Conservation (phyloP, 345 rosid genomes). For the Euphorbia lathyris region DNA sequence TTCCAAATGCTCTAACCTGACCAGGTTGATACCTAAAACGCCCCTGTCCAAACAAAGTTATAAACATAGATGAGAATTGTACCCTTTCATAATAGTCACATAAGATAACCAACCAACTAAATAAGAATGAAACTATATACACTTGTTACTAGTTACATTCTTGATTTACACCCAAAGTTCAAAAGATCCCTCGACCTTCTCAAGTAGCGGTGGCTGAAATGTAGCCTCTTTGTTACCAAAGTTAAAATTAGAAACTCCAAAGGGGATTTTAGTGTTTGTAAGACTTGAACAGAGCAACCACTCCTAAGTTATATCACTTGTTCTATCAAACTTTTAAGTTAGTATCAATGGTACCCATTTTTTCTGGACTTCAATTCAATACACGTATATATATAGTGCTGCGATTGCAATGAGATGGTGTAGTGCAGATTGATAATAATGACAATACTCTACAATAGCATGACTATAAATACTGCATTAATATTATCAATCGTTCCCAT, state of each 20-base stretch:
- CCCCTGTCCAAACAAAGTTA: conserved; percentile 50
- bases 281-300: neutral
- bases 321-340: neutral
- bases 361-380: neutral
- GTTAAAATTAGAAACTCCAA: neutral
- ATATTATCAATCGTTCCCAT: neutral
- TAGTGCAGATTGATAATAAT: neutral
- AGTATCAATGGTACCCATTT: neutral
- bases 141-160: neutral
- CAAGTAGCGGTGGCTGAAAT: neutral
- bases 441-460: neutral
- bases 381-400: neutral
- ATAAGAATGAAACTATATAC: neutral
- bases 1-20: conserved; percentile 89
- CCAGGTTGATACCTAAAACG: conserved; percentile 89
- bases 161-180: neutral
- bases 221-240: neutral
- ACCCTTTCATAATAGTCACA: neutral
- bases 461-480: too few relatives aligned
- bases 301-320: neutral
- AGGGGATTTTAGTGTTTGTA: neutral
- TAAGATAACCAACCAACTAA: neutral
- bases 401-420: too few relatives aligned
- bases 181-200: neutral
- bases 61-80: neutral